Base-by-base conservation (phyloP, 129 eudicot genomes). In the Rutidosis leptorrhynchoides region DNA sequence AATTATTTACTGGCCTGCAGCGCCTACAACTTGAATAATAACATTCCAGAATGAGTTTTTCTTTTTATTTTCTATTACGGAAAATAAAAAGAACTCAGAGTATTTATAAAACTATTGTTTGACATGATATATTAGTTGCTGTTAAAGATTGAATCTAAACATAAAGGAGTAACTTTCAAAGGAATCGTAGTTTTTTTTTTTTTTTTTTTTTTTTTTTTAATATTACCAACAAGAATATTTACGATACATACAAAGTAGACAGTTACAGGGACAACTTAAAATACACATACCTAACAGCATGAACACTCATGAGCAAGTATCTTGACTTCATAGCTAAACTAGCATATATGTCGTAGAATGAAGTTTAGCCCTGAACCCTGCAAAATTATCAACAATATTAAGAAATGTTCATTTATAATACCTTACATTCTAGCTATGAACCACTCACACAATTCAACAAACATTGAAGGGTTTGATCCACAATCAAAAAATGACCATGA, bases 341-440 rank as follows among this genome's bases (percentile, higher is more conserved):
- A 15, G 37, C 1, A 40, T 17, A 28, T 9, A 25, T 26, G 45
- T 55, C 55, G 16, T n/a, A 40, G 29, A 20, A 26, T 37, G 23
- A 69, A 32, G 37, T 51, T 53, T 48, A 46, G 48, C 37, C 57
- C 46, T 52, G 24, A 49, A 27, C 45, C 69, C 77, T 63, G 77
- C 64, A 73, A 64, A 64, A 27, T 17, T 25, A 30, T 40, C 48
- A 73, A 7, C 40, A 7, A 4, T 25, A 63, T 6, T 9, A 32
- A 26, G 26, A 40, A 51, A 12, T 14, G 33, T 54, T 53, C 21
- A 67, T 66, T 25, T 3, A 4, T 63, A 16, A 25, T 65, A 7
- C 7, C 7, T 42, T 43, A 3, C 15, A 26, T 10, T 37, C 16
- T 37, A 10, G 16, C 10, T 10, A 45, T n/a, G 52, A 64, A 27